Evolutionary conservation across 75 land plant species (phyloP).

Genomic region (Ceratopteris richardii): DNA sequence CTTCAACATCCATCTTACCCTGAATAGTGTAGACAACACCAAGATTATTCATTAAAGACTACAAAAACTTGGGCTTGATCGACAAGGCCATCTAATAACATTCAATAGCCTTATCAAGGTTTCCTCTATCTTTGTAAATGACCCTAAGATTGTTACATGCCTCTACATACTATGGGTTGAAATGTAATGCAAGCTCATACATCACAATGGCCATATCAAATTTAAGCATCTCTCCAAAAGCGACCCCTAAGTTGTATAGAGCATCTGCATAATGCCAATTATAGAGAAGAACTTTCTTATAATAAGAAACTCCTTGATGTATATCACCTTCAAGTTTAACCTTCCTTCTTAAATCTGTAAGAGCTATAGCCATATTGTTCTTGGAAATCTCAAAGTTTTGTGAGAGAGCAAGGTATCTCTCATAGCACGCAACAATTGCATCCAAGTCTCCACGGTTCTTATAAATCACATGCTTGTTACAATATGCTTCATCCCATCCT

Average conservation of each 20-base stretch:
- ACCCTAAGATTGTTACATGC: conserved; percentile 98
- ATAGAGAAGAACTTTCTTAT: conserved; percentile 83
- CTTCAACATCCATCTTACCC: conserved; percentile 99
- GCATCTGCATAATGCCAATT: conserved; percentile 99
- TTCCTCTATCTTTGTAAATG: no score
- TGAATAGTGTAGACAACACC: conserved; percentile 93
- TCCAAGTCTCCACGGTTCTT: conserved; percentile 94
- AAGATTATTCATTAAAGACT: conserved; percentile 94
- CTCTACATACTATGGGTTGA: conserved; percentile 95
- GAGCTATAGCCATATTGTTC: conserved; percentile 97
- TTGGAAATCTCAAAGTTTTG: conserved; percentile 98
- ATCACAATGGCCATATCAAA: conserved; percentile 98
- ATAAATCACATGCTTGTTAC: no score
- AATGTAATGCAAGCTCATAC: conserved; percentile 95
- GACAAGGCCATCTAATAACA: conserved; percentile 98
- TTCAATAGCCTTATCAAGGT: conserved; percentile 97
- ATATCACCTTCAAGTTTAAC: conserved; percentile 96
- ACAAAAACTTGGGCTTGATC: conserved; percentile 88
- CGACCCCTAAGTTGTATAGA: conserved; percentile 96
- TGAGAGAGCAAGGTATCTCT: conserved; percentile 90
- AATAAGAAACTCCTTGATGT: conserved; percentile 79
- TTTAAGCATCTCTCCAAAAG: conserved; percentile 94
- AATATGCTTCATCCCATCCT: no score
- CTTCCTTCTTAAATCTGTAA: conserved; percentile 57
- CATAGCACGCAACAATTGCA: conserved; percentile 92